Conservation (phyloP, 1,284 basidiomycete species). For the Sanghuangporus weigelae region DNA sequence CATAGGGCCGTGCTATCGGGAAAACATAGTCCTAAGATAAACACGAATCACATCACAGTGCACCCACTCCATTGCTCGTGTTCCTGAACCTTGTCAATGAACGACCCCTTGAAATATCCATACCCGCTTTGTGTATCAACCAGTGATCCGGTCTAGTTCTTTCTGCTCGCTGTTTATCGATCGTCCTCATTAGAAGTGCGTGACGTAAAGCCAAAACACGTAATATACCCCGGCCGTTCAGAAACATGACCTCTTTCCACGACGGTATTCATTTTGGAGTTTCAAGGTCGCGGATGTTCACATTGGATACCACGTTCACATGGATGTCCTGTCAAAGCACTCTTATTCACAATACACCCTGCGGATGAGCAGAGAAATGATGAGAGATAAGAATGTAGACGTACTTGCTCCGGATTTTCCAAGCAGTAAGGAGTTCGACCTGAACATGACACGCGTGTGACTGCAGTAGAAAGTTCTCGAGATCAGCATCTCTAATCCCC, state of each 20-base stretch:
- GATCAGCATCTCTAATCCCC: too few relatives aligned
- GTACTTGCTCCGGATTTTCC: too few relatives aligned
- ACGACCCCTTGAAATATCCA: slow-evolving; percentile 9
- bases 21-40: not conserved
- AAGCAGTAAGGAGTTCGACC: too few relatives aligned
- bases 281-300: too few relatives aligned
- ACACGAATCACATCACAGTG: not conserved
- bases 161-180: not conserved
- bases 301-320: too few relatives aligned
- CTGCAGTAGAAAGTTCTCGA: too few relatives aligned
- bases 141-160: slow-evolving; percentile 6
- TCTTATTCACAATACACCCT: too few relatives aligned
- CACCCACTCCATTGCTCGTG: not conserved
- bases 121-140: slow-evolving; percentile 5
- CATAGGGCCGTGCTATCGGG: slow-evolving; percentile 38
- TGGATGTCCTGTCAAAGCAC: too few relatives aligned
- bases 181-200: not conserved
- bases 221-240: not conserved
- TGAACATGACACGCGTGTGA: too few relatives aligned
- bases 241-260: slow-evolving; percentile 6
- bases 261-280: too few relatives aligned
- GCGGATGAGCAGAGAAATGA: too few relatives aligned
- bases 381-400: too few relatives aligned
- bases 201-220: not conserved
- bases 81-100: slow-evolving; percentile 1